Evolutionary conservation across 2,329 filamentous ascomycete species (phyloP), one percentile per base, ranked within the genome.

Genomic region (Helicocarpus griseus): DNA sequence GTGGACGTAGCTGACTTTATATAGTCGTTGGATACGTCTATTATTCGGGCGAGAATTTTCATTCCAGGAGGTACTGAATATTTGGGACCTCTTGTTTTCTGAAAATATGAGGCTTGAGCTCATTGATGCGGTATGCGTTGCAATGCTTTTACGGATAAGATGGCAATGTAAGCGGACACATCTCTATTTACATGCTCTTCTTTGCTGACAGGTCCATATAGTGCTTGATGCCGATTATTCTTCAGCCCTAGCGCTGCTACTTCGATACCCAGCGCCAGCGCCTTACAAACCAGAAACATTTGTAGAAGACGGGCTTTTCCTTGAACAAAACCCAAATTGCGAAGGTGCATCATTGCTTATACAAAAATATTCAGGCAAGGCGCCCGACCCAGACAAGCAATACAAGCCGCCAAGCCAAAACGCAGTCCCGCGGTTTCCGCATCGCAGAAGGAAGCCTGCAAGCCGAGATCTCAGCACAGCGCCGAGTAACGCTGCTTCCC

Each of bases 81-180:
- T 98, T 51, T 98, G 93, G 93, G 93, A 98, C 69, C 79, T 84
- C 6, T 75, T 98, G 1, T 94, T 98, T 65, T 87, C 90, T 1
- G 82, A 94, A 61, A 90, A 95, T 60, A 79, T 91, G 6, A 78
- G 80, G 0, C 71, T 95, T 26, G 82, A 89, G 47, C 73, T 97
- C 29, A 82, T 97, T 58, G 89, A 97, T 63, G 77, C 93, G 51
- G 83, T 96, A n/a, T 96, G 90, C 59, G 82, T 96, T 48, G 85
- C 89, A 5, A 97, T 98, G 90, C 74, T 98, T 22, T 74, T 98
- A 43, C 81, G 93, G 48, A 89, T 97, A 59, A 82, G 91, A 52
- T 96, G 90, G 90, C 81, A 90, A 59, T 73, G 87, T 93, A 72
- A 74, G 85, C 60, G 22, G 14, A 43, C 6, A 13, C 69, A 29